These are phyloP conservation scores for Bullera alba DNA, from an alignment of 768 basidiomycete species.

Conservation along the genomic window DNA sequence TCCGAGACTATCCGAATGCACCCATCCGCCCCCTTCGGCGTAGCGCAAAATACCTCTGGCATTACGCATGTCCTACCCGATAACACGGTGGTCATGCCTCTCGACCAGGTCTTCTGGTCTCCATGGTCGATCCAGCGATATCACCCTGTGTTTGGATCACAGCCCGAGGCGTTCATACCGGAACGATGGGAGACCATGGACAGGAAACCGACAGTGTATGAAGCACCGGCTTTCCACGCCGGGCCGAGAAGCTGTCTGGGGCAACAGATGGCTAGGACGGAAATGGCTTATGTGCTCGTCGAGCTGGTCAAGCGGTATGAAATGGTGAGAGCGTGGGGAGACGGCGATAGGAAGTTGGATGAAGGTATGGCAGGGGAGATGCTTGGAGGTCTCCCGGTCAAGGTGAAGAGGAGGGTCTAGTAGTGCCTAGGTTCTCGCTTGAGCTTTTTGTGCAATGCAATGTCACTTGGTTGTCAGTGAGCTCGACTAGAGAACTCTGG, in stretches of 20 bases:
- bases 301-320: constrained; percentile 17
- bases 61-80: constrained; percentile 17
- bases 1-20: constrained; percentile 28
- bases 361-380: constrained; percentile 18
- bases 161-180: constrained; percentile 20
- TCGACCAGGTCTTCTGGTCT: constrained; percentile 21
- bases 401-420: constrained; percentile 5
- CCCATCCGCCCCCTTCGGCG: constrained; percentile 23
- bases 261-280: constrained; percentile 22
- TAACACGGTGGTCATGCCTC: constrained; percentile 7
- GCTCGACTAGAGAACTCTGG: too few relatives aligned
- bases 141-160: constrained; percentile 17
- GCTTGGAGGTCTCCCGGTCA: constrained; percentile 13
- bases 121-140: constrained; percentile 23
- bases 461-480: too few relatives aligned
- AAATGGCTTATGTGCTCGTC: constrained; percentile 17
- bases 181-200: constrained; percentile 14
- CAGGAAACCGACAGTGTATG: constrained; percentile 19
- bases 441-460: too few relatives aligned
- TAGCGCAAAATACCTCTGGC: constrained; percentile 13
- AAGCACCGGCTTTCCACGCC: constrained; percentile 29
- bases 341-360: constrained; percentile 4
- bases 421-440: too few relatives aligned
- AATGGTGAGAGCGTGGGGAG: constrained; percentile 11
- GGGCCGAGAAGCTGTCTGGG: constrained; percentile 34